Conservation (phyloP, 441 rosid genomes). For the Flueggea neowawraea region DNA sequence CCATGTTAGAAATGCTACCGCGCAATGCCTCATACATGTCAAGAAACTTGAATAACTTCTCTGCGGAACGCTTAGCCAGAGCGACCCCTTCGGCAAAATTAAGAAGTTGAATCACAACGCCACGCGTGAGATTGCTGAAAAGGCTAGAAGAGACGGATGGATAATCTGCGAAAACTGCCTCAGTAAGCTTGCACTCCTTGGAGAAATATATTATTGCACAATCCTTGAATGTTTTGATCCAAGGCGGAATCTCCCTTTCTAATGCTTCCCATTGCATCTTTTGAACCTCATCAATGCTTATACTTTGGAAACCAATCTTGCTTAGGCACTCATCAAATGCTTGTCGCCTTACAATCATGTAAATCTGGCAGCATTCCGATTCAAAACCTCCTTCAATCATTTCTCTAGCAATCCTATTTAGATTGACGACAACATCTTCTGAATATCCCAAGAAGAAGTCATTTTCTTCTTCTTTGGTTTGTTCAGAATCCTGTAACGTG, state of each 20-base stretch:
- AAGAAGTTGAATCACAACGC: constrained; percentile 59
- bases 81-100: constrained; percentile 78
- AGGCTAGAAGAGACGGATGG: constrained; percentile 34
- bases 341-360: constrained; percentile 48
- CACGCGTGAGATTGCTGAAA: constrained; percentile 43
- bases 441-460: constrained; percentile 44
- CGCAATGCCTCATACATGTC: constrained; percentile 80
- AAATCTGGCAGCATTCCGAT: constrained; percentile 68
- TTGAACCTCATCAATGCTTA: constrained; percentile 78
- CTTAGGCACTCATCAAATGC: constrained; percentile 50
- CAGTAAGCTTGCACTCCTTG: constrained; percentile 51
- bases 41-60: constrained; percentile 77
- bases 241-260: constrained; percentile 71
- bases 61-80: constrained; percentile 64
- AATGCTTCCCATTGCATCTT: constrained; percentile 75
- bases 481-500: too few relatives aligned
- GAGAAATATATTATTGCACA: constrained; percentile 52
- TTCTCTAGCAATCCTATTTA: constrained; percentile 54
- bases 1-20: constrained; percentile 41
- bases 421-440: constrained; percentile 27
- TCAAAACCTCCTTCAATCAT: constrained; percentile 68
- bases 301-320: constrained; percentile 59
- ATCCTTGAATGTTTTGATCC: constrained; percentile 59
- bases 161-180: constrained; percentile 36
- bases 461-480: too few relatives aligned